These are phyloP conservation scores for Phascolomyces articulosus DNA, from an alignment of 371 early-diverging fungal genomes.

Conservation along the genomic window DNA sequence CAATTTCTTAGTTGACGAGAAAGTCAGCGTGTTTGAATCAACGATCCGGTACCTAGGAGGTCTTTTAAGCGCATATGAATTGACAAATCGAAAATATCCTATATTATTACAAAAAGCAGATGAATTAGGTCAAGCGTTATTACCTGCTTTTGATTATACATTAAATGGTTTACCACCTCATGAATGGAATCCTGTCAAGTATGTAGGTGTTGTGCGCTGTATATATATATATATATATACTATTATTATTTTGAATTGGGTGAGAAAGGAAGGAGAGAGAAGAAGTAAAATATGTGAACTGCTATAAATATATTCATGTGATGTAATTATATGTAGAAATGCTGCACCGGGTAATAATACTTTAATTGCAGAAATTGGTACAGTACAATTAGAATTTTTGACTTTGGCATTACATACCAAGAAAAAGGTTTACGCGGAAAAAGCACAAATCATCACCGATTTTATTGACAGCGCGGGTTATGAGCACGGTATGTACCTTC, in stretches of 20 bases:
- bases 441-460: constrained; percentile 56
- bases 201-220: too few relatives aligned
- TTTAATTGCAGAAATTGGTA: constrained; percentile 83
- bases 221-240: too few relatives aligned
- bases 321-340: constrained; percentile 20
- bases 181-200: constrained; percentile 43
- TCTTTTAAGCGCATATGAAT: constrained; percentile 79
- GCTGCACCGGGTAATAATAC: constrained; percentile 16
- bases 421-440: constrained; percentile 60
- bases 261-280: background rate
- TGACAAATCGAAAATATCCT: constrained; percentile 45
- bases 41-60: constrained; percentile 92
- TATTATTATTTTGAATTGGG: too few relatives aligned
- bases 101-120: constrained; percentile 51
- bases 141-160: constrained; percentile 62
- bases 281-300: background rate
- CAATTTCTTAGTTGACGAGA: constrained; percentile 37
- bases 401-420: constrained; percentile 75
- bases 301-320: background rate
- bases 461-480: constrained; percentile 39
- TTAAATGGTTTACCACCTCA: constrained; percentile 61
- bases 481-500: constrained; percentile 49
- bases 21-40: constrained; percentile 84
- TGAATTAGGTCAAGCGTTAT: constrained; percentile 53
- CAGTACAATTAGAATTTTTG: constrained; percentile 88